Base-by-base conservation (phyloP, 495 filamentous ascomycete genomes). In the Xylaria castorea region DNA sequence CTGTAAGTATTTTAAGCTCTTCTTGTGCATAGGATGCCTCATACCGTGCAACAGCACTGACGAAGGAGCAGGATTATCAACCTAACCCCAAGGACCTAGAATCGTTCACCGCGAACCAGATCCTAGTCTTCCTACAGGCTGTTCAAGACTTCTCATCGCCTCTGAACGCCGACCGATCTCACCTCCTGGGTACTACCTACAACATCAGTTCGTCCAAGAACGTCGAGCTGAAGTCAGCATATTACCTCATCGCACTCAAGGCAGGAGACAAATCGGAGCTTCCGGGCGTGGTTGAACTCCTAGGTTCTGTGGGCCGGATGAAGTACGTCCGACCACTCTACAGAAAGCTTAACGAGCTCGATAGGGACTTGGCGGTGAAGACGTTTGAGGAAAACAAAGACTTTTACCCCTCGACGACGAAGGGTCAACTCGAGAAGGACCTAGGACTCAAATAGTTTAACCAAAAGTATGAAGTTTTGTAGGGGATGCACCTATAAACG, bases 391-490 rank as follows among this genome's bases (percentile, higher is more conserved):
- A 92, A 84, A 90, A 97, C 75, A 92, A 87, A 74, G 90, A 92
- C 64, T 99, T 98, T 76, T 99, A 99, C 79, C 95, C 98, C 80
- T 96, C 96, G 16, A 99, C 98, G 73, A 97, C 95, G 77, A 88
- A 91, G 68, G 88, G 84, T 22, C 88, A 92, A 86, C 88, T 96
- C 32, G 92, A 93, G 83, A 97, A 97, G 84, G 93, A 97, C 81
- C 83, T 97, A 20, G 84, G 84, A 0, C 38, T 86, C 57, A 78
- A 77, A 63, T 75, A 77, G 38, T 27, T 57, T 57, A 53, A 1
- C 36, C 25, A 46, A 40, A 53, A 63, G 20, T 2, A 62, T 20
- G 7, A 68, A 14, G 5, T 40, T 32, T 60, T 44, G 25, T 70
- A 42, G 34, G 58, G 14, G 16, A n/a, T 64, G 30, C 12, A 42